Conservation (phyloP, 2,329 filamentous ascomycete genomes). For the Curvularia hawaiiensis region DNA sequence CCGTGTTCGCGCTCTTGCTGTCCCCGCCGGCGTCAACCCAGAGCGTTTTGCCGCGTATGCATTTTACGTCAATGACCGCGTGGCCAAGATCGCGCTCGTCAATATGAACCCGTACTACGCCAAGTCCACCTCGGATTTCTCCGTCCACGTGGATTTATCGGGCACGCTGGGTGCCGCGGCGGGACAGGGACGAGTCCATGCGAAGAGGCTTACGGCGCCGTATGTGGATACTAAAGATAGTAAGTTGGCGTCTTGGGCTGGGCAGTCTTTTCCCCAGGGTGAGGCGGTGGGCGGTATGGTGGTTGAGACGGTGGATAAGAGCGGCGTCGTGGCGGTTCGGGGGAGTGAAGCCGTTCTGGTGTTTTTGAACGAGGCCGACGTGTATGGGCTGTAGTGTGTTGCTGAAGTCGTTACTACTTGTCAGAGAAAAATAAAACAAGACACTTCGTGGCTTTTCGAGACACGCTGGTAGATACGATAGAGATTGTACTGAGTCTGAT, state of each 20-base stretch:
- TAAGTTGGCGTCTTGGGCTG: slow-evolving; percentile 9
- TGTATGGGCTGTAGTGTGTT: slow-evolving; percentile 8
- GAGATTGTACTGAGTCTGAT: too few species aligned
- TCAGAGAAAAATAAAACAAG: too few species aligned
- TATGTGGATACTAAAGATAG: slow-evolving; percentile 11
- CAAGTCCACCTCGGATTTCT: slow-evolving; percentile 4
- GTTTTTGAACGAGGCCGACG: slow-evolving; percentile 8
- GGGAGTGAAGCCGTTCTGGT: slow-evolving; percentile 16
- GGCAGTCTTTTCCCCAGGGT: slow-evolving; percentile 13
- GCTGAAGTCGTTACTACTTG: too few species aligned
- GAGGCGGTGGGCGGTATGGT: slow-evolving; percentile 6
- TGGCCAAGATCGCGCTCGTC: slow-evolving; percentile 13
- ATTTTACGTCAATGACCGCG: slow-evolving; percentile 12
- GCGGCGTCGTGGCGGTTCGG: slow-evolving; percentile 3
- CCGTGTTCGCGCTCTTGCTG: slow-evolving; percentile 3
- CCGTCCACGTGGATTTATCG: slow-evolving; percentile 2
- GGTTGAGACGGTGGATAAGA: slow-evolving; percentile 8
- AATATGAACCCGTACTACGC: slow-evolving; percentile 19
- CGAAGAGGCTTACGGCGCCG: slow-evolving; percentile 9
- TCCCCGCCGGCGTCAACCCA: slow-evolving; percentile 1
- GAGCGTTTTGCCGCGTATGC: slow-evolving; percentile 16
- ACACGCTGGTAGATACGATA: too few species aligned
- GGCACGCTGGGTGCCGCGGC: not conserved
- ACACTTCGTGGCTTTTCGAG: too few species aligned
- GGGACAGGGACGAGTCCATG: not conserved